A percentile compares a stretch with the other conserved stretches of the same genome.
Evolutionary conservation across 176 grass and related monocot species (phyloP).

Genomic region (Eleusine coracana): DNA sequence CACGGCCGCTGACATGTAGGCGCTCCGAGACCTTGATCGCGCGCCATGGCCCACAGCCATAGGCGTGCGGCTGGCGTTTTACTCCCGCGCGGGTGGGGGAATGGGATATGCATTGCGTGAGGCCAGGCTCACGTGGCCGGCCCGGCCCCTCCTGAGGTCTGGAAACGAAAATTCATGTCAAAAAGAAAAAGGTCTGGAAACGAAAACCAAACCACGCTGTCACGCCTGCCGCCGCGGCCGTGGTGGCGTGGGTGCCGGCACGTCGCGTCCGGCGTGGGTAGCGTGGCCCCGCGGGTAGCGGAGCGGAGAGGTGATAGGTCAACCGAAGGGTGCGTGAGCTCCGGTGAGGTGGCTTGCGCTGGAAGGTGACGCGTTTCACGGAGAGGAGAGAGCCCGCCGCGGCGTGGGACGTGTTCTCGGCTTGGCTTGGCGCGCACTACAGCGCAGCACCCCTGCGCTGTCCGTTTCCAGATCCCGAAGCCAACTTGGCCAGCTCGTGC

Average conservation of each 20-base stretch:
- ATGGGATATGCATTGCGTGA: background rate
- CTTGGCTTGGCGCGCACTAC: background rate
- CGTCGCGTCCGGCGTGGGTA: background rate
- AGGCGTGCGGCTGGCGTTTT: background rate
- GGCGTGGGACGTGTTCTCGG: background rate
- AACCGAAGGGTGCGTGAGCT: background rate
- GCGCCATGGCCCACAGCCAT: background rate
- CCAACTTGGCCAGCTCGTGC: background rate
- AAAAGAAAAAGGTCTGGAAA: background rate
- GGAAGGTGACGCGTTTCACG: background rate
- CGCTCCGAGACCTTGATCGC: background rate
- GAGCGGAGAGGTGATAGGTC: background rate
- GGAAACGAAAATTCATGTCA: background rate
- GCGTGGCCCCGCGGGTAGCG: constrained; percentile 19
- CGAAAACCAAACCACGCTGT: background rate
- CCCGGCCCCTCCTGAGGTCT: background rate
- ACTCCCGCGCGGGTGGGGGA: background rate
- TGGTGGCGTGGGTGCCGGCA: background rate
- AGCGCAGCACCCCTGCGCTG: background rate
- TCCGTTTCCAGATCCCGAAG: background rate
- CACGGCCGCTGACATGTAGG: background rate
- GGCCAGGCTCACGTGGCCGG: background rate
- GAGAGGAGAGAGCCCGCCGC: background rate
- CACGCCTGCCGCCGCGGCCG: no score
- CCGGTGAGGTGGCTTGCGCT: background rate